These are phyloP conservation scores for Conticribra guillardii DNA, from an alignment of 108 stramenopile species.

Conservation along the genomic window DNA sequence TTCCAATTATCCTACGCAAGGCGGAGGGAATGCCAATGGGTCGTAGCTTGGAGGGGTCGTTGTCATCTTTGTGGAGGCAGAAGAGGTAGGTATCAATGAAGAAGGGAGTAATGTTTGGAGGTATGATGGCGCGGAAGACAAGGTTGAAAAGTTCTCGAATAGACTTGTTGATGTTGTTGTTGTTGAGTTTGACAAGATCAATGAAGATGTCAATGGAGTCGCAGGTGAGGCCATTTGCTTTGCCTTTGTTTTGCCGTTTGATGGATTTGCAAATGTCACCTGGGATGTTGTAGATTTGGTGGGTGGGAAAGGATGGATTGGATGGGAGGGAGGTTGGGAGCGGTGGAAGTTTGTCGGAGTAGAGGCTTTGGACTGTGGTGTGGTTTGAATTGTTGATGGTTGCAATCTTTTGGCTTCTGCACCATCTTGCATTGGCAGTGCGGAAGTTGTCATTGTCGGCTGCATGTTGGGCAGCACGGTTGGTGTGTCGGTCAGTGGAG, in stretches of 20 bases:
- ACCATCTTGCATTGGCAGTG: slow-evolving; percentile 12
- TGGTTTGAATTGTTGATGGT: slow-evolving; percentile 16
- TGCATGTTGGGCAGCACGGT: slow-evolving; percentile 15
- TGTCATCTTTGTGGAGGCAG: slow-evolving; percentile 35
- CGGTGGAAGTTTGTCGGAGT: neutral
- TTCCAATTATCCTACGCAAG: slow-evolving; percentile 27
- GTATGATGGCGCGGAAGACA: slow-evolving; percentile 5
- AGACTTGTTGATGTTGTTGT: neutral
- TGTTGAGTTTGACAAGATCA: slow-evolving; percentile 2
- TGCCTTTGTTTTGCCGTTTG: neutral
- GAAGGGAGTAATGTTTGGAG: neutral
- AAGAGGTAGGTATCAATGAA: slow-evolving; percentile 31
- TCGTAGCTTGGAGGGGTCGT: slow-evolving; percentile 26
- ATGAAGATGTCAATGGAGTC: slow-evolving; percentile 21
- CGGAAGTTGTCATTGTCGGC: slow-evolving; percentile 36
- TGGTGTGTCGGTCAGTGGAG: neutral
- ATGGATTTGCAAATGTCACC: slow-evolving; percentile 20
- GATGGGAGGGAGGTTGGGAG: neutral
- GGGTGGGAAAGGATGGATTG: slow-evolving; percentile 1
- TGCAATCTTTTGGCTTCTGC: no score
- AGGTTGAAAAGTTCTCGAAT: slow-evolving; percentile 6
- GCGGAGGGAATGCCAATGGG: slow-evolving; percentile 29
- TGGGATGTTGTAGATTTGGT: slow-evolving; percentile 11
- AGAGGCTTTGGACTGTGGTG: neutral
- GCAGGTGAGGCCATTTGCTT: slow-evolving; percentile 3